These are phyloP conservation scores for Paulownia fortunei DNA, from an alignment of 257 asterid genomes.

Conservation along the genomic window DNA sequence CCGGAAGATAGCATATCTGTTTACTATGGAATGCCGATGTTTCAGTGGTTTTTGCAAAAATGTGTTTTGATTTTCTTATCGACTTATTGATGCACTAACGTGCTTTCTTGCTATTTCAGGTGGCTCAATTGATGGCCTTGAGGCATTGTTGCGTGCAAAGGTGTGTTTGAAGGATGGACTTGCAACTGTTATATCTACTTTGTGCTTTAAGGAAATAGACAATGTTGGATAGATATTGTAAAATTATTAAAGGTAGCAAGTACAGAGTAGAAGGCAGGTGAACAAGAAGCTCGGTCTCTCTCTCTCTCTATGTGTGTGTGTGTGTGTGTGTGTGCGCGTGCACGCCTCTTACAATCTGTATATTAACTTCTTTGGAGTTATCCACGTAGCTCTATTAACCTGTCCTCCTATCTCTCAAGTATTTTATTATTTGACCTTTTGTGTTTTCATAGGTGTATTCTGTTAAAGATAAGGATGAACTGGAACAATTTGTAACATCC, in stretches of 20 bases:
- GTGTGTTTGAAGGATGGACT: conserved; percentile 40
- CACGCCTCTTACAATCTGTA: too few species aligned
- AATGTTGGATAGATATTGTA: neutral
- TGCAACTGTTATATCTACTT: neutral
- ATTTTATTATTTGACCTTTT: conserved; percentile 22
- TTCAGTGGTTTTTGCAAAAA: neutral
- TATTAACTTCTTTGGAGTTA: neutral
- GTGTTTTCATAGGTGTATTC: conserved; percentile 55
- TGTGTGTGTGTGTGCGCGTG: too few species aligned
- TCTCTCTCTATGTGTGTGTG: neutral
- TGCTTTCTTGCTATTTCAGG: conserved; percentile 46
- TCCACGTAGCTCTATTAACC: neutral
- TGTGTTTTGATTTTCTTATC: neutral
- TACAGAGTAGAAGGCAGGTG: neutral
- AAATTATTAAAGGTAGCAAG: neutral
- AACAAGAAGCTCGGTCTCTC: neutral
- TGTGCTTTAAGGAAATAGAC: neutral
- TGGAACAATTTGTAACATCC: conserved; percentile 57
- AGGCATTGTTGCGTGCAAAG: conserved; percentile 70
- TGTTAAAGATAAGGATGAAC: conserved; percentile 62
- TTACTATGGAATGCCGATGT: neutral
- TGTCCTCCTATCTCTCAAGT: neutral
- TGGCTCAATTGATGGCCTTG: conserved; percentile 72
- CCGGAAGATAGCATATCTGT: conserved; percentile 1
- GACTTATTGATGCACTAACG: conserved; percentile 11